Percentiles rank a stretch among this genome's conserved stretches.
Evolutionary conservation across 805 yeast species (phyloP).

Genomic region (Maudiozyma bulderi): DNA sequence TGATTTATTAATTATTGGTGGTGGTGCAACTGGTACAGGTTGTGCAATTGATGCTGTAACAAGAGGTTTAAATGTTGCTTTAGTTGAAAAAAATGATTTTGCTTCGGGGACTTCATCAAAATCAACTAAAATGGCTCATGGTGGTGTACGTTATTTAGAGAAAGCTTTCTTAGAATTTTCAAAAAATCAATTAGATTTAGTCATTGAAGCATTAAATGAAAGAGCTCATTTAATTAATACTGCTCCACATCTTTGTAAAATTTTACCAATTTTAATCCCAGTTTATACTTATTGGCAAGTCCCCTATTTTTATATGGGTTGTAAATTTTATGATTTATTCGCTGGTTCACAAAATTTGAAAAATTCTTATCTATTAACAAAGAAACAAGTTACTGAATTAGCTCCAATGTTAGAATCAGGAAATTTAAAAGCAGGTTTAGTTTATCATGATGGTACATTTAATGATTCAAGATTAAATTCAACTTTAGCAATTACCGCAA

Average conservation of each 20-base stretch:
- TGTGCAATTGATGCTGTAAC: constrained; percentile 85
- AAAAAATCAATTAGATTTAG: constrained; percentile 79
- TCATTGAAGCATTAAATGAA: constrained; percentile 81
- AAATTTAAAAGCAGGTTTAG: constrained; percentile 78
- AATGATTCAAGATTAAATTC: constrained; percentile 89
- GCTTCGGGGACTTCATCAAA: constrained; percentile 90
- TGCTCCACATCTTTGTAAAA: constrained; percentile 82
- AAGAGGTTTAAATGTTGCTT: constrained; percentile 81
- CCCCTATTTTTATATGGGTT: constrained; percentile 87
- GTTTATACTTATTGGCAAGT: constrained; percentile 93
- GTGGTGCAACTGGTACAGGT: constrained; percentile 95
- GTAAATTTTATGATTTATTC: constrained; percentile 83
- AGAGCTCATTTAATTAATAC: constrained; percentile 77
- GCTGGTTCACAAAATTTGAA: constrained; percentile 85
- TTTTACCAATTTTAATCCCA: constrained; percentile 92
- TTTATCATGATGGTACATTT: constrained; percentile 91
- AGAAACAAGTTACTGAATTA: constrained; percentile 53
- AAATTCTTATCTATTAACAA: constrained; percentile 62
- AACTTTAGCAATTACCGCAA: constrained; percentile 76
- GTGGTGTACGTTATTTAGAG: constrained; percentile 92
- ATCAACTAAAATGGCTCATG: constrained; percentile 94
- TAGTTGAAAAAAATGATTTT: constrained; percentile 80
- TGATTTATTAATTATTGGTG: constrained; percentile 88
- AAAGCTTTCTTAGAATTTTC: constrained; percentile 90
- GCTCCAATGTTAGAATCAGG: constrained; percentile 81